phyloP scores from a whole-genome alignment of 2,329 filamentous ascomycete species.

The Coniochaeta prunicola region DNA sequence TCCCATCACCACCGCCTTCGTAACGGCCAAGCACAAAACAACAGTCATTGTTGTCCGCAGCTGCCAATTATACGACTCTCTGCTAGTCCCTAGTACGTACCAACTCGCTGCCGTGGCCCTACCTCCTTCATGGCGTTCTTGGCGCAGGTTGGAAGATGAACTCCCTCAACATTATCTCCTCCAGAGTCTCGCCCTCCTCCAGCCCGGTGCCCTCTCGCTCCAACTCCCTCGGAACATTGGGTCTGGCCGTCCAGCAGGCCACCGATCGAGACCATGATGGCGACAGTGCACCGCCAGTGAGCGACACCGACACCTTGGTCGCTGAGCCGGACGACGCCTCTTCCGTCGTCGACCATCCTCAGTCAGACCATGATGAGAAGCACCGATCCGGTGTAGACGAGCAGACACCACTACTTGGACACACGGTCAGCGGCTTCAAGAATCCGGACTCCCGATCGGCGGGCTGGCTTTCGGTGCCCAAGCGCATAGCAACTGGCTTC shows the following conservation, averaged over 20 bases:
- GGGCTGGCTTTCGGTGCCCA: conserved; percentile 53
- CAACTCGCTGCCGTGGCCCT: conserved; percentile 9
- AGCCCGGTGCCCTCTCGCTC: conserved; percentile 50
- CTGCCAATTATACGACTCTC: background rate
- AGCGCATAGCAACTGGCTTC: conserved; percentile 63
- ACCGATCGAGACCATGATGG: conserved; percentile 26
- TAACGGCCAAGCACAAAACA: background rate
- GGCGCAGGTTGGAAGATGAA: conserved; percentile 67
- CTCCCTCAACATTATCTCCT: conserved; percentile 89
- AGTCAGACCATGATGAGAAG: conserved; percentile 11
- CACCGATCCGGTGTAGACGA: conserved; percentile 40
- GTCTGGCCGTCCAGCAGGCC: conserved; percentile 30
- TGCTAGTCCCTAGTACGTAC: conserved; percentile 5
- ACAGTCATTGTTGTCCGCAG: background rate
- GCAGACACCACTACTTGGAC: conserved; percentile 59
- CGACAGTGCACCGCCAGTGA: conserved; percentile 14
- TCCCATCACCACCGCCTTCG: background rate
- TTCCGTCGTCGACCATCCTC: conserved; percentile 23
- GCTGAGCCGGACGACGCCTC: conserved; percentile 20
- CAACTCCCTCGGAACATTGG: conserved; percentile 51
- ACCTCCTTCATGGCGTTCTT: conserved; percentile 44
- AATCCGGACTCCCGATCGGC: conserved; percentile 25
- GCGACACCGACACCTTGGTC: conserved; percentile 22
- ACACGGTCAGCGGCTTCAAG: background rate
- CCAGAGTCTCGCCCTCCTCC: conserved; percentile 62